Percentiles rank a stretch among this genome's conserved stretches.
Conservation (phyloP, 2,329 filamentous ascomycete species). For the Stachybotrys echinatus region DNA sequence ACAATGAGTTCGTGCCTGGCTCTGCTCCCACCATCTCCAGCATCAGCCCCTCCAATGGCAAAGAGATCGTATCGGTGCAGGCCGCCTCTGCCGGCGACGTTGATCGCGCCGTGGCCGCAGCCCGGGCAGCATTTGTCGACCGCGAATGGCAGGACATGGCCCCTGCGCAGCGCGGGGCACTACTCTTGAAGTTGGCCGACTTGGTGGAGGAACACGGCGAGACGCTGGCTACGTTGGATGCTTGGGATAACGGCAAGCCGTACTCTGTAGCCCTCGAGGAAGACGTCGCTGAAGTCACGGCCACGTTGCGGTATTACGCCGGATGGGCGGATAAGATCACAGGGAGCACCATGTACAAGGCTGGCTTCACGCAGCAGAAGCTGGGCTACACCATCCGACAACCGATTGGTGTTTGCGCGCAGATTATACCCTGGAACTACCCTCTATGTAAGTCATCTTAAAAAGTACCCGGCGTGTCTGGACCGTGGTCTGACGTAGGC, state of each 20-base stretch:
- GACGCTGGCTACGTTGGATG: conserved; percentile 49
- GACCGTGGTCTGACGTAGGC: too few species aligned
- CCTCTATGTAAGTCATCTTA: too few species aligned
- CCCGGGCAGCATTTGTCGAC: conserved; percentile 57
- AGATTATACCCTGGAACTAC: conserved; percentile 60
- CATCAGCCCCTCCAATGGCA: conserved; percentile 23
- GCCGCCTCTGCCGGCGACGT: conserved; percentile 21
- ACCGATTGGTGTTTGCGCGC: conserved; percentile 64
- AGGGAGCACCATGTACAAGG: conserved; percentile 73
- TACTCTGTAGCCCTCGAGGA: conserved; percentile 55
- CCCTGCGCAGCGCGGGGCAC: conserved; percentile 56
- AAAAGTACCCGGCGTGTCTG: too few species aligned
- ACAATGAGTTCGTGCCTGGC: conserved; percentile 68
- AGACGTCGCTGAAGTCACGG: conserved; percentile 51
- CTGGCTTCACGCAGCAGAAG: conserved; percentile 49
- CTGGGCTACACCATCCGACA: conserved; percentile 66
- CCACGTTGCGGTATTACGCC: conserved; percentile 35
- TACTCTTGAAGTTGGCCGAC: conserved; percentile 64
- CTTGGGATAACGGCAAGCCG: conserved; percentile 59
- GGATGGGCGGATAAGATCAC: conserved; percentile 85
- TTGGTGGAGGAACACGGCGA: conserved; percentile 54
- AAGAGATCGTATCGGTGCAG: conserved; percentile 19
- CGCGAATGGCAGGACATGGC: conserved; percentile 64
- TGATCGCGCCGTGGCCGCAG: conserved; percentile 29
- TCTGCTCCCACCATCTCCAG: conserved; percentile 17